Evolutionary conservation across 441 rosid species (phyloP).

Genomic region (Arabidopsis lyrata): DNA sequence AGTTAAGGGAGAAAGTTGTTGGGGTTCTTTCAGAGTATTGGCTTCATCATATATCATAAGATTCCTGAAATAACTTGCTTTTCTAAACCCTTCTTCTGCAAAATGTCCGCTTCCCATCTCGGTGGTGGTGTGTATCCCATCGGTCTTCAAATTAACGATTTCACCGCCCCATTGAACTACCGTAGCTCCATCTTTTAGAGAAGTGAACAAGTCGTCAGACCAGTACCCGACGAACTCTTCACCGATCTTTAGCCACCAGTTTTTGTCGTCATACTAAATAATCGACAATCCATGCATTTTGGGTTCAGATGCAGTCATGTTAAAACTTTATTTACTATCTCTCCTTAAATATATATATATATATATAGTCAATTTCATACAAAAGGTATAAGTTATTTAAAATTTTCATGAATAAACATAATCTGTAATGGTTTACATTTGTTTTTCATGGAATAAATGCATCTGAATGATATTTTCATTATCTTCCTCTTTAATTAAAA

Average conservation of each 20-base stretch:
- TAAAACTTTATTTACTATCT: not conserved
- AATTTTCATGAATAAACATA: no score
- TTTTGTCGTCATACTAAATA: slow-evolving; percentile 45
- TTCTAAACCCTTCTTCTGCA: slow-evolving; percentile 51
- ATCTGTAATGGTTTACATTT: no score
- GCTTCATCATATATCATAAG: slow-evolving; percentile 58
- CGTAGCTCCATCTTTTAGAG: slow-evolving; percentile 50
- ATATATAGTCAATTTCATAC: no score
- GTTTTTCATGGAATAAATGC: no score
- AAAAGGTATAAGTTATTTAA: not conserved
- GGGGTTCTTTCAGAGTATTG: slow-evolving; percentile 60
- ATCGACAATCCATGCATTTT: not conserved
- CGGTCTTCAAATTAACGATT: slow-evolving; percentile 45
- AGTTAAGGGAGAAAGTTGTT: slow-evolving; percentile 47
- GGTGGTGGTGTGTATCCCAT: slow-evolving; percentile 52
- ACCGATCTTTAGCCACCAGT: slow-evolving; percentile 59
- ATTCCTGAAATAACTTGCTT: slow-evolving; percentile 64
- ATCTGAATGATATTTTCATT: no score
- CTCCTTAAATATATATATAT: not conserved
- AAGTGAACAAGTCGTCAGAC: slow-evolving; percentile 52
- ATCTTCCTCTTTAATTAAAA: no score
- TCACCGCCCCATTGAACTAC: slow-evolving; percentile 62
- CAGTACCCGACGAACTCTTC: slow-evolving; percentile 55
- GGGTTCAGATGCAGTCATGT: not conserved
- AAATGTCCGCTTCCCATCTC: slow-evolving; percentile 68